These are phyloP conservation scores for Cotoneaster glaucophyllus DNA, from an alignment of 306 rosid species.

Conservation along the genomic window DNA sequence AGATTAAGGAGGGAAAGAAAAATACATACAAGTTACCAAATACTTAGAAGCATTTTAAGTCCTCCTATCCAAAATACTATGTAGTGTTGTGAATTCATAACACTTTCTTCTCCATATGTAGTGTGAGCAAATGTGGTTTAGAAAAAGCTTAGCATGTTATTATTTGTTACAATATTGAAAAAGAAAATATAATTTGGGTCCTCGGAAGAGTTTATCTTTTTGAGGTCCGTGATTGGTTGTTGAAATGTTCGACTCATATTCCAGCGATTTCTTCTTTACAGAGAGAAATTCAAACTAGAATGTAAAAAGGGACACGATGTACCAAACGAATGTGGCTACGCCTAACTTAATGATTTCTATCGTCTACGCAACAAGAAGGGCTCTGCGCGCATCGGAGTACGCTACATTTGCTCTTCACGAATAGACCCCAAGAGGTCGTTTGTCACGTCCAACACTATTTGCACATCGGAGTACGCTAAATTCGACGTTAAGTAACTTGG, in stretches of 20 bases:
- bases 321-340: too few relatives aligned
- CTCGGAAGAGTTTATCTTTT: neutral
- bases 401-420: too few relatives aligned
- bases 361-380: too few relatives aligned
- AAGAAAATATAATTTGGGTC: neutral
- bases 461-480: too few relatives aligned
- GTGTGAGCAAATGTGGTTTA: neutral
- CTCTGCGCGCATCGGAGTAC: too few relatives aligned
- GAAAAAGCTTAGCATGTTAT: neutral
- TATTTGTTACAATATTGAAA: neutral
- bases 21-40: neutral
- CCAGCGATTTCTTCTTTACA: too few relatives aligned
- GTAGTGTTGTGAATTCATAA: neutral
- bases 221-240: neutral
- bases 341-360: too few relatives aligned
- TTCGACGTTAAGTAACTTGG: neutral
- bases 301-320: too few relatives aligned
- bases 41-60: neutral
- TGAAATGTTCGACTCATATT: too few relatives aligned
- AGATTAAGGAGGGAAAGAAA: slow-evolving; percentile 4
- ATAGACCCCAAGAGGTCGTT: too few relatives aligned
- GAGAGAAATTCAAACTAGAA: fast-evolving
- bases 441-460: neutral
- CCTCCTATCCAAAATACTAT: neutral
- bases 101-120: neutral